A percentile compares a stretch with the other conserved stretches of the same genome.
These are phyloP conservation scores for Alternaria gaisen DNA, from an alignment of 2,329 filamentous ascomycete species.

Conservation along the genomic window DNA sequence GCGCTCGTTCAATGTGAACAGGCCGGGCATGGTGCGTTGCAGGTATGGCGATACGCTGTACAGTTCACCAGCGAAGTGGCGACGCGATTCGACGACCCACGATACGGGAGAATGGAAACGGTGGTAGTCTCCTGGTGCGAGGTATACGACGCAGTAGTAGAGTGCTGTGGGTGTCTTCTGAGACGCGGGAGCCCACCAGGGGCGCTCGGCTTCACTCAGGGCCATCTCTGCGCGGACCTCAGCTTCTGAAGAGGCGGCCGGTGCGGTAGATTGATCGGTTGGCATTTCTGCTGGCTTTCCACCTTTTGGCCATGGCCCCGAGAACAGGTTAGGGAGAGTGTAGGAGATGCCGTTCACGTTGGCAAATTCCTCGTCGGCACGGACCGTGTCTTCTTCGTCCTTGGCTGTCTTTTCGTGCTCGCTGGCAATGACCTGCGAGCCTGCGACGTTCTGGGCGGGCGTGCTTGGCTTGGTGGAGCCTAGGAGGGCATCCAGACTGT, in stretches of 20 bases:
- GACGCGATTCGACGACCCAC: constrained; percentile 92
- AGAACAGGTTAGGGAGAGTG: constrained; percentile 86
- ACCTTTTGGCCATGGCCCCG: constrained; percentile 65
- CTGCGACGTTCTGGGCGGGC: constrained; percentile 54
- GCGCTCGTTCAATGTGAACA: constrained; percentile 96
- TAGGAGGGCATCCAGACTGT: constrained; percentile 90
- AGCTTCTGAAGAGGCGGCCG: constrained; percentile 76
- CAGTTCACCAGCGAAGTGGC: constrained; percentile 97
- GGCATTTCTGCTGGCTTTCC: constrained; percentile 61
- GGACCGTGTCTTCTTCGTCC: constrained; percentile 70
- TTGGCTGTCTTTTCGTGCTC: constrained; percentile 42
- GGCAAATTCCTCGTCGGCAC: constrained; percentile 90
- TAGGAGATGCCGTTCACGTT: constrained; percentile 95
- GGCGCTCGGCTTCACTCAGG: constrained; percentile 66
- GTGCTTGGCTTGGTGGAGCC: constrained; percentile 60
- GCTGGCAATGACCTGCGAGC: constrained; percentile 31
- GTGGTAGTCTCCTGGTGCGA: constrained; percentile 97
- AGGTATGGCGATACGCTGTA: constrained; percentile 96
- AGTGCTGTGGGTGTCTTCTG: constrained; percentile 68
- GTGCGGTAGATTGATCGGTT: constrained; percentile 75
- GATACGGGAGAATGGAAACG: constrained; percentile 95
- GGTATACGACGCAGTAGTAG: constrained; percentile 94
- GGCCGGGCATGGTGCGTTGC: constrained; percentile 87
- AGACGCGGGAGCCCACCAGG: constrained; percentile 58
- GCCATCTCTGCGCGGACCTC: constrained; percentile 87